Percentiles rank a stretch among this genome's conserved stretches.
Evolutionary conservation across 106 monocot genomes (phyloP).

Genomic region (Alisma plantagoaquatica): DNA sequence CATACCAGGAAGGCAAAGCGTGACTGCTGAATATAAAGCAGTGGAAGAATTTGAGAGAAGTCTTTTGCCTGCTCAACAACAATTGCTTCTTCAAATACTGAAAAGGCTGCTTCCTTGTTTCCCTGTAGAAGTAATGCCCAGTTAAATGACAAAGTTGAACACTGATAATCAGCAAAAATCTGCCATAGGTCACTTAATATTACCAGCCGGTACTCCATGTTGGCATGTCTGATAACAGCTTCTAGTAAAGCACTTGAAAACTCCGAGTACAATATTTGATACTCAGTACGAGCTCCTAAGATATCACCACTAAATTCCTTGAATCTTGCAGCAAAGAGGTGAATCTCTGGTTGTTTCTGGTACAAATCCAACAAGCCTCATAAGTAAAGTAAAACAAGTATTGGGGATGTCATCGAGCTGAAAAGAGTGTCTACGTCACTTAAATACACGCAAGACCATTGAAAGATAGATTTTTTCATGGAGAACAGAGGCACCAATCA

Average conservation of each 20-base stretch:
- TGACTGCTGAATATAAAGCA: conserved; percentile 65
- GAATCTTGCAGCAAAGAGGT: conserved; percentile 89
- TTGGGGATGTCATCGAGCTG: too few relatives aligned
- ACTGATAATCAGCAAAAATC: background rate
- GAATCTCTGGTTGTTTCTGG: conserved; percentile 94
- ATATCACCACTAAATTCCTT: conserved; percentile 79
- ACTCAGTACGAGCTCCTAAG: conserved; percentile 62
- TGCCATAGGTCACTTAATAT: background rate
- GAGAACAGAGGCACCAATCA: too few relatives aligned
- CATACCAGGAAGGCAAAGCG: conserved; percentile 73
- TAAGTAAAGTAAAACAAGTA: too few relatives aligned
- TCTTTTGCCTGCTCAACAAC: conserved; percentile 73
- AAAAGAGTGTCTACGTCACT: too few relatives aligned
- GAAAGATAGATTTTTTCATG: too few relatives aligned
- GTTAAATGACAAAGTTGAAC: too few relatives aligned
- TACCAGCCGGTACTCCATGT: conserved; percentile 92
- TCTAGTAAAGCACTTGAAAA: conserved; percentile 60
- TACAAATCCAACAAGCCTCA: conserved; percentile 6
- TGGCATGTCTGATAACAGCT: conserved; percentile 75
- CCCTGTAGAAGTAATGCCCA: conserved; percentile 54
- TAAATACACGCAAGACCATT: too few relatives aligned
- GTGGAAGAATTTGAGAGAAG: conserved; percentile 59
- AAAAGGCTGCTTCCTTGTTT: conserved; percentile 60
- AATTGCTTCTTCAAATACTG: conserved; percentile 77
- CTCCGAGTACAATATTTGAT: conserved; percentile 70